Percentiles rank a stretch among this genome's conserved stretches.
These are phyloP conservation scores for Zymoseptoria tritici DNA, from an alignment of 2,329 filamentous ascomycete genomes.

Conservation along the genomic window DNA sequence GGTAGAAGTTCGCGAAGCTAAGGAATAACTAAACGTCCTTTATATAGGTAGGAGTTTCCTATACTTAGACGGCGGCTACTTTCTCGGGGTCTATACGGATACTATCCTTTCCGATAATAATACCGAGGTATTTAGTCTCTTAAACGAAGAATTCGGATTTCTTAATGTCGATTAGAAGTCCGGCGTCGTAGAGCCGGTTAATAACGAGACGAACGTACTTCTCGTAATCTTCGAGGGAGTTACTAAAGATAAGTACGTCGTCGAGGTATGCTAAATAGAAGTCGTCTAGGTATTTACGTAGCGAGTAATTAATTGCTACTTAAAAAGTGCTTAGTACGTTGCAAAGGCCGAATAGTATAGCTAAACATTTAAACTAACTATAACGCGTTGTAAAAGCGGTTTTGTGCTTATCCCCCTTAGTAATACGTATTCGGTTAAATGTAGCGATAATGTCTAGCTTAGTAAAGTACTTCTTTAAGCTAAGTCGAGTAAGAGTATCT, in stretches of 20 bases:
- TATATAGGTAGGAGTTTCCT: conserved; percentile 7
- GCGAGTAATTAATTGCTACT: conserved; percentile 6
- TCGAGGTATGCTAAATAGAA: conserved; percentile 4
- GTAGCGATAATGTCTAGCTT: too few relatives aligned
- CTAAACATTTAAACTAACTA: too few relatives aligned
- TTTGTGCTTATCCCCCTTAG: conserved; percentile 2
- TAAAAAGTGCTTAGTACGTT: conserved; percentile 3
- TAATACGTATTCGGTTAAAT: too few relatives aligned
- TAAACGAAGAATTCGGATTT: conserved; percentile 17
- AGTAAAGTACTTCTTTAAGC: too few relatives aligned
- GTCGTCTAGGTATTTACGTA: too few relatives aligned
- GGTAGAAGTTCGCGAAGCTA: conserved; percentile 17
- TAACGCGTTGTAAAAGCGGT: conserved; percentile 1
- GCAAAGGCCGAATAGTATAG: too few relatives aligned
- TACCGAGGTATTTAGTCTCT: conserved; percentile 14
- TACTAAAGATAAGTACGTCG: conserved; percentile 2
- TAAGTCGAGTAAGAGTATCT: too few relatives aligned
- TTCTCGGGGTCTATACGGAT: conserved; percentile 13
- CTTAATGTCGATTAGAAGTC: conserved; percentile 13
- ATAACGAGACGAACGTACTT: conserved; percentile 17
- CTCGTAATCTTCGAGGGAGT: conserved; percentile 2
- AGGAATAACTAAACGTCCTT: conserved; percentile 16
- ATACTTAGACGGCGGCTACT: conserved; percentile 9
- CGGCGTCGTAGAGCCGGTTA: conserved; percentile 2
- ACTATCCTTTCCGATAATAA: conserved; percentile 12